phyloP scores from a whole-genome alignment of 1,284 basidiomycete genomes.

The Cutaneotrichosporon cyanovorans region DNA sequence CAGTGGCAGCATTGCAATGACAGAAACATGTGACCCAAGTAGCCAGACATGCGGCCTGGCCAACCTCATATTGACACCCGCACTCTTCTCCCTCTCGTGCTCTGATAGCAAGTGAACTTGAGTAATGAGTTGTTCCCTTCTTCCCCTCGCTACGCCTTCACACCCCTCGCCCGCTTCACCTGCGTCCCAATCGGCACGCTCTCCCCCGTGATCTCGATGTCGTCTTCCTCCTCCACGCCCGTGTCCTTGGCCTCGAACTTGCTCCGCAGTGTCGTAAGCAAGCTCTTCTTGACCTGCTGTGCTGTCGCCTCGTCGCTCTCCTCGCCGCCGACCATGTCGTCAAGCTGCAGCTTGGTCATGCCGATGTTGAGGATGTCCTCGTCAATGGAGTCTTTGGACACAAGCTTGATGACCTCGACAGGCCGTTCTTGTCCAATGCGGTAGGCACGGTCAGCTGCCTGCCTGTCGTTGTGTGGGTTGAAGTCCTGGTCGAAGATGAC shows the following conservation, averaged over 20 bases:
- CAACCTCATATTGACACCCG: too few relatives aligned
- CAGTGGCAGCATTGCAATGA: too few relatives aligned
- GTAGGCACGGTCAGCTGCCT: constrained; percentile 95
- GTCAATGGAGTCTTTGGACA: constrained; percentile 60
- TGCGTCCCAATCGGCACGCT: constrained; percentile 3
- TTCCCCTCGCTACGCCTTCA: not conserved
- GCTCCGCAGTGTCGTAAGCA: constrained; percentile 29
- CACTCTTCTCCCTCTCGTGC: too few relatives aligned
- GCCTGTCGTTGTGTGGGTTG: constrained; percentile 77
- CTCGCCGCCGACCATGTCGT: constrained; percentile 78
- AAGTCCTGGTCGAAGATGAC: constrained; percentile 98
- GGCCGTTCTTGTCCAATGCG: too few relatives aligned
- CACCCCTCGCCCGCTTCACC: constrained; percentile 4
- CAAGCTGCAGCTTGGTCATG: constrained; percentile 79
- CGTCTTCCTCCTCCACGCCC: not conserved
- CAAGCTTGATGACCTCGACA: too few relatives aligned
- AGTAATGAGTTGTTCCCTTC: not conserved
- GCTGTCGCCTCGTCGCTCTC: constrained; percentile 57
- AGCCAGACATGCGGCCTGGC: too few relatives aligned
- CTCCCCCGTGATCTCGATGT: not conserved
- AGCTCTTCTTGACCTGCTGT: constrained; percentile 25
- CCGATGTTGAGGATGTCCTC: constrained; percentile 90
- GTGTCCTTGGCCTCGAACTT: constrained; percentile 20
- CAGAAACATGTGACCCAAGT: too few relatives aligned
- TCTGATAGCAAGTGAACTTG: too few relatives aligned